These are phyloP conservation scores for Punica granatum DNA, from an alignment of 345 rosid genomes.

Conservation along the genomic window DNA sequence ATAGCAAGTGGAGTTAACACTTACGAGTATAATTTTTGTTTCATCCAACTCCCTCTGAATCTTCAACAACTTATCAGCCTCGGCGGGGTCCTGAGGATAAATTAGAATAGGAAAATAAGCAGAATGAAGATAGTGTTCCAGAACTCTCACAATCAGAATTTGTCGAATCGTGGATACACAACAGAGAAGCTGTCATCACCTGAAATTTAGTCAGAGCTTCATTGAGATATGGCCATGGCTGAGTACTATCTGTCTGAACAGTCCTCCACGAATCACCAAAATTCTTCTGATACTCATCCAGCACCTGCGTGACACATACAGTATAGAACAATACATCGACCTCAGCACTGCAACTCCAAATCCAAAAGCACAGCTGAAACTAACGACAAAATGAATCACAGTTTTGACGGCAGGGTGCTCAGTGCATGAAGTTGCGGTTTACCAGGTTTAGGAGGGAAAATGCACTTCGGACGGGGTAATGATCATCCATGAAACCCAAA, in stretches of 20 bases:
- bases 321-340: neutral
- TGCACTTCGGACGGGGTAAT: slow-evolving; percentile 87
- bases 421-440: neutral
- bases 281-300: slow-evolving; percentile 86
- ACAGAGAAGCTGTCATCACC: slow-evolving; percentile 18
- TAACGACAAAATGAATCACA: neutral
- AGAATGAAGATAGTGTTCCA: neutral
- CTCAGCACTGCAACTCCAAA: neutral
- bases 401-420: neutral
- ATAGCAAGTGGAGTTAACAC: slow-evolving; percentile 1
- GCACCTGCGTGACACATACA: slow-evolving; percentile 33
- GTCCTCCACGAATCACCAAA: slow-evolving; percentile 87
- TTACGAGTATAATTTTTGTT: slow-evolving; percentile 90
- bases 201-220: slow-evolving; percentile 78
- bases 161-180: neutral
- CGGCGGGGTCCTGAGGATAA: slow-evolving; percentile 78
- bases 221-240: slow-evolving; percentile 71
- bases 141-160: neutral
- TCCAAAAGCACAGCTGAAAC: neutral
- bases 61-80: slow-evolving; percentile 89
- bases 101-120: slow-evolving; percentile 7
- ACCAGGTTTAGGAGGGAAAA: slow-evolving; percentile 89
- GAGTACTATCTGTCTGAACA: slow-evolving; percentile 41
- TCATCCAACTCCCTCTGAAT: slow-evolving; percentile 97
- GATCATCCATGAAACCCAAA: slow-evolving; percentile 92